Conservation (phyloP, 106 monocot species). For the Phalaenopsis equestris region DNA sequence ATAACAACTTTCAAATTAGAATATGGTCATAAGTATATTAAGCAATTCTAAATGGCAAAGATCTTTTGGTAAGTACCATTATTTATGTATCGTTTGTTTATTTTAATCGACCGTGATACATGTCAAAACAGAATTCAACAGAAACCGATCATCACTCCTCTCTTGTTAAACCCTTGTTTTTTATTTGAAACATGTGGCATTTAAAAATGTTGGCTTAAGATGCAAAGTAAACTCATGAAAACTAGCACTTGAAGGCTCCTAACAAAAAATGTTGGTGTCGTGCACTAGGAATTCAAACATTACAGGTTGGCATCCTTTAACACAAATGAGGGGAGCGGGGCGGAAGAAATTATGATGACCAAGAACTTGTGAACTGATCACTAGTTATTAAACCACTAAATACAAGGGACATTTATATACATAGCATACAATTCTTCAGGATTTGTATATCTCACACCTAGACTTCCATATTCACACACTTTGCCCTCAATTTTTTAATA, state of each 20-base stretch:
- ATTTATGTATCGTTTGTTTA: neutral
- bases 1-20: neutral
- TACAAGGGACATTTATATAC: too few relatives aligned
- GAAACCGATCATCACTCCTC: neutral
- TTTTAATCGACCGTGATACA: too few relatives aligned
- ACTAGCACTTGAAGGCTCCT: neutral
- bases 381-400: neutral
- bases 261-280: neutral
- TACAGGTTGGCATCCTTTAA: neutral
- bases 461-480: too few relatives aligned
- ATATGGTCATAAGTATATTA: neutral
- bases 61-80: neutral
- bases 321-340: neutral
- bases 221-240: neutral
- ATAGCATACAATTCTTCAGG: too few relatives aligned
- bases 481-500: too few relatives aligned
- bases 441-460: too few relatives aligned
- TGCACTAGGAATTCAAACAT: neutral
- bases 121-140: neutral
- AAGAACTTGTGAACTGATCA: neutral
- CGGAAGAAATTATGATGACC: neutral
- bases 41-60: neutral
- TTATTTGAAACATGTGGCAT: neutral
- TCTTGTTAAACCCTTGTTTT: neutral
- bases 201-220: neutral